Conservation (phyloP, 257 asterid species). For the Ligustrum vulgare region DNA sequence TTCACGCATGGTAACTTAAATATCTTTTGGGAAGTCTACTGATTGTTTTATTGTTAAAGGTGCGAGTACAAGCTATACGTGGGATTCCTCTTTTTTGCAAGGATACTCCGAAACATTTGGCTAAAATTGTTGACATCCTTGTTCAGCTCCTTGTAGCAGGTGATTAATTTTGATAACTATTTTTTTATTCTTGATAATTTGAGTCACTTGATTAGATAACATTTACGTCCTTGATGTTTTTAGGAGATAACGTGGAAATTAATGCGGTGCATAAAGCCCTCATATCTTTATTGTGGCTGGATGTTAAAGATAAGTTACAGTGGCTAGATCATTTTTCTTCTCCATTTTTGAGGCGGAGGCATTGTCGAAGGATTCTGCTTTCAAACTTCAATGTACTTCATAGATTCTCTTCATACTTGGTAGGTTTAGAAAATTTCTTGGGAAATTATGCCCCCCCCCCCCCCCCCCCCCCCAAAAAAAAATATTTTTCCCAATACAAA, state of each 20-base stretch:
- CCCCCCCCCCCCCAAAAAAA: no score
- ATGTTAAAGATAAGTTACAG: conserved; percentile 71
- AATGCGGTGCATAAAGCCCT: conserved; percentile 88
- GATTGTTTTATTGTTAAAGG: no score
- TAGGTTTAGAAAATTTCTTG: no score
- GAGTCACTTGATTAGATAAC: conserved; percentile 3
- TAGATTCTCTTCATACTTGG: no score
- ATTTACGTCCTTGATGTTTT: conserved; percentile 10
- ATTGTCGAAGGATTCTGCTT: not conserved
- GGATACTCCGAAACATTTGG: conserved; percentile 82
- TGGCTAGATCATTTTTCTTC: not conserved
- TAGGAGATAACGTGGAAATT: conserved; percentile 93
- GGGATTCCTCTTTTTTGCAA: conserved; percentile 94
- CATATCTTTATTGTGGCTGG: conserved; percentile 81
- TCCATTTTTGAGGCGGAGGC: not conserved
- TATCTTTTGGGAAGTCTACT: not conserved
- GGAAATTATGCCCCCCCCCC: no score
- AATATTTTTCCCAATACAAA: no score
- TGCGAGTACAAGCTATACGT: conserved; percentile 91
- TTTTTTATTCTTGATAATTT: conserved; percentile 12
- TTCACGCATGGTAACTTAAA: not conserved
- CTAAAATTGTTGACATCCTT: conserved; percentile 78
- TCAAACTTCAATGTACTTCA: no score
- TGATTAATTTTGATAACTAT: conserved; percentile 27
- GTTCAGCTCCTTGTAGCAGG: conserved; percentile 81